Evolutionary conservation across 352 stramenopile genomes (phyloP).

Genomic region (Globisporangium uncinulatum): DNA sequence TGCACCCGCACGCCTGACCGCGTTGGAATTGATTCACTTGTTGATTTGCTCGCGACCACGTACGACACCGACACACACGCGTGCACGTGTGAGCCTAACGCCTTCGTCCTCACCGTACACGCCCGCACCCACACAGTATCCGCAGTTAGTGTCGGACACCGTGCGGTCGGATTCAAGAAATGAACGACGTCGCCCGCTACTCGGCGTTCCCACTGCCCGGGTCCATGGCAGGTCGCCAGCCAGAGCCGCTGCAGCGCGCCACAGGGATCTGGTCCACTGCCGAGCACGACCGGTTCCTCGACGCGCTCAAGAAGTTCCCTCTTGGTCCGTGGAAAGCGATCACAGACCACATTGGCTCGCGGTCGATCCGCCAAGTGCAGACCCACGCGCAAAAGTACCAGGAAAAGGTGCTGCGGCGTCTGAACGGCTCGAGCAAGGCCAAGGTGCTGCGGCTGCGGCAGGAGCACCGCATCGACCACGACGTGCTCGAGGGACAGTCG

Average conservation of each 20-base stretch:
- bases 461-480: constrained; percentile 17
- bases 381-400: constrained; percentile 18
- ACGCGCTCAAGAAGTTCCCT: constrained; percentile 15
- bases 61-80: background rate
- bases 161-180: background rate
- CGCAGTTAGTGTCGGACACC: background rate
- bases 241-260: constrained; percentile 4
- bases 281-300: constrained; percentile 15
- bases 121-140: too few species aligned
- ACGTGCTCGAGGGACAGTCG: constrained; percentile 9
- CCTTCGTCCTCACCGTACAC: background rate
- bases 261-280: constrained; percentile 14
- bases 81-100: too few species aligned
- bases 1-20: background rate
- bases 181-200: constrained; percentile 10
- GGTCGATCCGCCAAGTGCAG: constrained; percentile 14
- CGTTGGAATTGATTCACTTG: background rate
- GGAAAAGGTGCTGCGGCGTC: constrained; percentile 12
- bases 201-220: background rate
- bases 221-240: constrained; percentile 1
- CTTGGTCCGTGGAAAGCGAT: constrained; percentile 15
- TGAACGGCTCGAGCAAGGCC: constrained; percentile 7
- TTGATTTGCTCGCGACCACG: constrained; percentile 1
- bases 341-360: constrained; percentile 9
- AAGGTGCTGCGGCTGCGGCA: constrained; percentile 13